Evolutionary conservation across 2,329 filamentous ascomycete species (phyloP).

Genomic region (Tolypocladium album): DNA sequence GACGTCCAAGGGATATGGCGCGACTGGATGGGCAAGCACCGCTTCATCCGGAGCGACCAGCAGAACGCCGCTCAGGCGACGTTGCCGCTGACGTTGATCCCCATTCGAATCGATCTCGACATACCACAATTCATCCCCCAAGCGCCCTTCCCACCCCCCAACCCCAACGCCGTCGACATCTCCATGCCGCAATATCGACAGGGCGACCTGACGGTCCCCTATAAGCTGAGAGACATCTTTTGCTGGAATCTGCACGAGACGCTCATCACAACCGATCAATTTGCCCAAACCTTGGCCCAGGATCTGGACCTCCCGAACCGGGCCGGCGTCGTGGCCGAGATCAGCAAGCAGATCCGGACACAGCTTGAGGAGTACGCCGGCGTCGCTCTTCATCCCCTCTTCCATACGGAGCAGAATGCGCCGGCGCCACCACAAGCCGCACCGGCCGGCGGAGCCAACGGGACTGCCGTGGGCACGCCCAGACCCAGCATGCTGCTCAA

Average conservation of each 20-base stretch:
- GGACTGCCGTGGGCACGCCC: constrained; percentile 14
- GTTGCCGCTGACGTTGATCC: constrained; percentile 82
- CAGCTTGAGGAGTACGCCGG: constrained; percentile 95
- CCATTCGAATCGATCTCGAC: constrained; percentile 93
- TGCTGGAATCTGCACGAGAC: constrained; percentile 96
- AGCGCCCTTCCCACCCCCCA: constrained; percentile 52
- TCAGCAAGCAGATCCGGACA: constrained; percentile 87
- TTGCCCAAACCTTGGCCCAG: constrained; percentile 81
- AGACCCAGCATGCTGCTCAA: constrained; percentile 19
- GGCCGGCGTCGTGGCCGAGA: constrained; percentile 58
- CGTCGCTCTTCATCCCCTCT: constrained; percentile 85
- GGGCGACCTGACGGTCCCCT: constrained; percentile 71
- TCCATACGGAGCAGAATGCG: constrained; percentile 49
- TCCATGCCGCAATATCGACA: constrained; percentile 67
- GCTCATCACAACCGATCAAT: constrained; percentile 87
- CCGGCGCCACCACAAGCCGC: constrained; percentile 10
- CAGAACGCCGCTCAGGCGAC: constrained; percentile 56
- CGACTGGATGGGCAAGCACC: constrained; percentile 83
- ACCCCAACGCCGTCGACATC: constrained; percentile 55
- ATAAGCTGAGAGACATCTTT: constrained; percentile 88
- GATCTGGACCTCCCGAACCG: constrained; percentile 84
- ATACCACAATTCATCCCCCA: constrained; percentile 66
- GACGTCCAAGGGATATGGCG: constrained; percentile 85
- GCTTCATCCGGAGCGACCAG: constrained; percentile 42
- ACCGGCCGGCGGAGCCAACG: constrained; percentile 6